Percentiles rank a stretch among this genome's conserved stretches.
Conservation (phyloP, 2,329 filamentous ascomycete genomes). For the Fusarium sp. region DNA sequence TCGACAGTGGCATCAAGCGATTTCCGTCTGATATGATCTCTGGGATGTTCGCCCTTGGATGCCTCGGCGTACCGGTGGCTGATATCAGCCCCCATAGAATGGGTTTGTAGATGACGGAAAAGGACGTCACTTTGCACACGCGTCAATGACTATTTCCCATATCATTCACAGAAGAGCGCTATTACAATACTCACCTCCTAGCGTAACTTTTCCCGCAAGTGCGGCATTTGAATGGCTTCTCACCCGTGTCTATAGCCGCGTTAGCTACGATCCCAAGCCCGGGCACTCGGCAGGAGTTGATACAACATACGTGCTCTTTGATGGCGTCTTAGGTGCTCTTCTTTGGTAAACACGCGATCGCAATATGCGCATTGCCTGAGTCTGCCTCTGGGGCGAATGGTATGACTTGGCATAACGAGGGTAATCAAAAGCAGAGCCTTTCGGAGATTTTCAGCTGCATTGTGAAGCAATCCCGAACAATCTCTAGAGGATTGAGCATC, state of each 20-base stretch:
- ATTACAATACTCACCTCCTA: neutral
- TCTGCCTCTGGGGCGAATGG: conserved; percentile 3
- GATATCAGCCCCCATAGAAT: neutral
- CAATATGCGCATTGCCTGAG: conserved; percentile 13
- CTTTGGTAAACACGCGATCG: conserved; percentile 17
- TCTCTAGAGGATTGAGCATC: neutral
- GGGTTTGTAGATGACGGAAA: conserved; percentile 17
- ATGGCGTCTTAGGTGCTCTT: conserved; percentile 19
- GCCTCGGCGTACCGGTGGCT: neutral
- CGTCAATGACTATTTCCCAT: neutral
- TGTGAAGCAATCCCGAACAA: neutral
- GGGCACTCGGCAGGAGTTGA: neutral
- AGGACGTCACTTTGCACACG: conserved; percentile 3
- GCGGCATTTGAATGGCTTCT: conserved; percentile 15
- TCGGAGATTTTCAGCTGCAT: neutral
- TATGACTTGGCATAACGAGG: neutral
- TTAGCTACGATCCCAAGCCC: neutral
- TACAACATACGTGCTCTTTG: conserved; percentile 13
- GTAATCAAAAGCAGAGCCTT: neutral
- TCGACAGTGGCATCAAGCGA: neutral
- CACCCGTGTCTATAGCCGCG: conserved; percentile 5
- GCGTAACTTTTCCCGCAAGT: conserved; percentile 13
- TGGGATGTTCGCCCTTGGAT: neutral
- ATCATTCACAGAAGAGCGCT: no score
- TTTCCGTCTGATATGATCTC: neutral